Percentiles rank a stretch among this genome's conserved stretches.
Evolutionary conservation across 148 eudicot genomes (phyloP).

Genomic region (Bassia scoparia): DNA sequence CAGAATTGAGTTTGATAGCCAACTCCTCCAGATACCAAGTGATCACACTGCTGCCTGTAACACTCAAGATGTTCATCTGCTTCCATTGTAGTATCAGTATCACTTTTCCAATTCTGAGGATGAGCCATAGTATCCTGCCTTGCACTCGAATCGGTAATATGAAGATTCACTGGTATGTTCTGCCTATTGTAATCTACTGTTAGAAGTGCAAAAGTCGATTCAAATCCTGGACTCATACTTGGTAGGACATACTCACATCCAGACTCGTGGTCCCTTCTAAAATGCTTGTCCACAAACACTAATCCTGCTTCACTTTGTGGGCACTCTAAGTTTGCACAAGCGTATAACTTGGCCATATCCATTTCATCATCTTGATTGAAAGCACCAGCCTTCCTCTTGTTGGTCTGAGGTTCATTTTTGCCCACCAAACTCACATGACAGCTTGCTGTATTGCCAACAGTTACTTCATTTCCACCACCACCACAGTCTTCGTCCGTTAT

Average conservation of each 20-base stretch:
- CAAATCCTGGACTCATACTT: not conserved
- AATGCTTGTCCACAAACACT: not conserved
- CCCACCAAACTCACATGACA: not conserved
- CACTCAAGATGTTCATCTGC: slow-evolving; percentile 9
- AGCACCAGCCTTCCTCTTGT: slow-evolving; percentile 20
- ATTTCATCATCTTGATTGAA: slow-evolving; percentile 7
- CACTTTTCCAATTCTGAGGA: not conserved
- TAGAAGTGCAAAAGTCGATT: not conserved
- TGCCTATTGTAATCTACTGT: not conserved
- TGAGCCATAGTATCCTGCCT: not conserved
- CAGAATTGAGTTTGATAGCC: slow-evolving; percentile 10
- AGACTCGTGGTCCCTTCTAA: slow-evolving; percentile 1
- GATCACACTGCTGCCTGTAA: not conserved
- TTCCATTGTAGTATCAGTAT: not conserved
- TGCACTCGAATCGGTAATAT: not conserved
- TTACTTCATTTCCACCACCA: not conserved
- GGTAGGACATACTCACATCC: slow-evolving; percentile 1
- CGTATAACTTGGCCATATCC: not conserved
- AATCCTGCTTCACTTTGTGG: slow-evolving; percentile 5
- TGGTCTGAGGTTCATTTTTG: not conserved
- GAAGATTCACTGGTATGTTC: not conserved
- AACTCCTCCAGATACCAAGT: slow-evolving; percentile 5
- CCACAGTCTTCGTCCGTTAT: slow-evolving; percentile 5
- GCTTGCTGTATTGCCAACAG: not conserved
- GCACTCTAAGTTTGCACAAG: not conserved